Percentiles rank a stretch among this genome's conserved stretches.
phyloP scores from a whole-genome alignment of 2,329 filamentous ascomycete species.

The Exophiala lecanii-corni region DNA sequence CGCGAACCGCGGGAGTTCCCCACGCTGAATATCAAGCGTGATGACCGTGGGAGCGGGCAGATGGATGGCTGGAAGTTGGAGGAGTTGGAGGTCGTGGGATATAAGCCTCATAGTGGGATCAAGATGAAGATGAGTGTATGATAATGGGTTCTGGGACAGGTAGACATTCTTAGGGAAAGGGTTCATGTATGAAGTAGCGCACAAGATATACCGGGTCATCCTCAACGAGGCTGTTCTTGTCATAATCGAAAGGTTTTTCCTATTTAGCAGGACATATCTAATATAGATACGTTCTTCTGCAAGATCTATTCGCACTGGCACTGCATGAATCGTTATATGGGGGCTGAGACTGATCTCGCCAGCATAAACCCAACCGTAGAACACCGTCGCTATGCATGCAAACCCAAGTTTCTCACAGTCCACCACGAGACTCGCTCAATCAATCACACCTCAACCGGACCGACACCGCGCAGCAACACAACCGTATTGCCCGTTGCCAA shows the following conservation, averaged over 20 bases:
- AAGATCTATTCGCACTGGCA: no score
- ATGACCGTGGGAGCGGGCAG: constrained; percentile 70
- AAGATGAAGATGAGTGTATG: constrained; percentile 98
- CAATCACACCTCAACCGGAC: constrained; percentile 50
- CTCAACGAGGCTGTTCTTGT: no score
- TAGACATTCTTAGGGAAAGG: no score
- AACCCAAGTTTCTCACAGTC: background rate
- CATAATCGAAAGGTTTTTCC: no score
- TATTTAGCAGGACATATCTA: no score
- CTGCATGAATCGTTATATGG: no score
- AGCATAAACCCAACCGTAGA: no score
- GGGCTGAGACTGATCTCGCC: no score
- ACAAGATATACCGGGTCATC: background rate
- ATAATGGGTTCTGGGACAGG: no score
- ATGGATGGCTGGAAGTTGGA: constrained; percentile 89
- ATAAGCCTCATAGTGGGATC: constrained; percentile 86
- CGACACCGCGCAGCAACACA: constrained; percentile 79
- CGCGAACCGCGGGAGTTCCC: constrained; percentile 80
- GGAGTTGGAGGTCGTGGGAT: constrained; percentile 82
- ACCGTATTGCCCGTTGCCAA: constrained; percentile 83
- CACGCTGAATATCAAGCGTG: constrained; percentile 64
- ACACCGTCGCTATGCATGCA: constrained; percentile 18
- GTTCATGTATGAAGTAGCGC: background rate
- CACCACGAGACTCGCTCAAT: background rate
- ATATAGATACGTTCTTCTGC: no score